Evolutionary conservation across 129 eudicot species (phyloP), one percentile per base, ranked within the genome.

Genomic region (Arctium lappa): DNA sequence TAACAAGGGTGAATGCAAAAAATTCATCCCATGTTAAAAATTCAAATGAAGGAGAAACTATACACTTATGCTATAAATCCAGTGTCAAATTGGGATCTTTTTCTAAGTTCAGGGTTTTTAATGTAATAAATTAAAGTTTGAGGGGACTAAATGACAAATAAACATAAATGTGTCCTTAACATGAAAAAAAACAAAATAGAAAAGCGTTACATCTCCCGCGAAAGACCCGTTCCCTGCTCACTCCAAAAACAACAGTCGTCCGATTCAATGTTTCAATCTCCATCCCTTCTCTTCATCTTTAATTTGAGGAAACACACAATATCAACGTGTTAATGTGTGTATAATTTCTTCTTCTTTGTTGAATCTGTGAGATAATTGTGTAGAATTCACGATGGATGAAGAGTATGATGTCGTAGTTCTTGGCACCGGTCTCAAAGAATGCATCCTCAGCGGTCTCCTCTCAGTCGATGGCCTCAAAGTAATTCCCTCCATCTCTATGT

Each of bases 401-500:
- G 91, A 90, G 81, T 92, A 92, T 30, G 97, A 92, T 69, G 92
- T 90, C 34, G 89, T 92, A 34, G 94, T 92, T 77, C 94, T 92
- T 1, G 97, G 97, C 44, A 91, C 97, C 13, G 91, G 97, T 32
- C 90, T 92, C 79, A 91, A 92, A 78, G 97, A 92, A 86, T 92
- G 95, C 87, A 90, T 92, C 77, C 92, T 92, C 83, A 92, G 97
- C 76, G 97, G 95, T 69, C 91, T 90, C 37, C 95, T 92, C 72
- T 92, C 95, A 7, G 97, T 92, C 68, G 97, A 92, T 81, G 97
- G 95, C 75, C 90, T 92, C 82, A 92, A 92, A 88, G 89, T 88
- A 85, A 75, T 38, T 69, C 63, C n/a, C 31, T 38, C 36, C 6
- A 63, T 72, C 40, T 27, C 29, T 7, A 15, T 80, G 37, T 37